Percentiles rank a stretch among this genome's conserved stretches.
These are phyloP conservation scores for Zygotorulaspora danielsina DNA, from an alignment of 805 yeast species.

Conservation along the genomic window DNA sequence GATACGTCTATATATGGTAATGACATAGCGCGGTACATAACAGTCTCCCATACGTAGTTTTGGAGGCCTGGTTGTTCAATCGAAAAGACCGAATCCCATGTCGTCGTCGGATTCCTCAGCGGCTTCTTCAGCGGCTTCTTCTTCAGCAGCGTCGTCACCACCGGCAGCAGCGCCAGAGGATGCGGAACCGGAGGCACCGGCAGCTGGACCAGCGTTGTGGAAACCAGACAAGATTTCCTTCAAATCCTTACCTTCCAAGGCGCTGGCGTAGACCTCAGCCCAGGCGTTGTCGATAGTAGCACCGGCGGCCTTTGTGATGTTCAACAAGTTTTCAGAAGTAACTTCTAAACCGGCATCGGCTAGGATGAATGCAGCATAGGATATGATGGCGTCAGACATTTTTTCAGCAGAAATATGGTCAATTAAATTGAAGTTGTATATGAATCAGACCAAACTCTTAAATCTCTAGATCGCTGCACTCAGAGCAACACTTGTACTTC, in stretches of 20 bases:
- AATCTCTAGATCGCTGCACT: too few species aligned
- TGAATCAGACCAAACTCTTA: too few species aligned
- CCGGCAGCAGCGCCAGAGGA: conserved; percentile 45
- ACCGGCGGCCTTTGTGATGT: conserved; percentile 75
- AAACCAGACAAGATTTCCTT: conserved; percentile 62
- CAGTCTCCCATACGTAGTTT: too few species aligned
- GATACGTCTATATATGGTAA: not conserved
- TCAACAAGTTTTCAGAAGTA: conserved; percentile 72
- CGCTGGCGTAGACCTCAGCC: conserved; percentile 79
- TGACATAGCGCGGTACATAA: not conserved
- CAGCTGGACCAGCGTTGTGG: conserved; percentile 43
- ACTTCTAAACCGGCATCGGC: conserved; percentile 97
- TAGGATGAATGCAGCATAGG: conserved; percentile 97
- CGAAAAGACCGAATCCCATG: conserved; percentile 43
- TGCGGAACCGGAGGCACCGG: conserved; percentile 45
- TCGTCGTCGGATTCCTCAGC: conserved; percentile 75
- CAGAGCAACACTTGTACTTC: too few species aligned
- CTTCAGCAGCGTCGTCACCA: conserved; percentile 55
- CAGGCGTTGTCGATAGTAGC: conserved; percentile 67
- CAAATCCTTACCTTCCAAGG: conserved; percentile 77
- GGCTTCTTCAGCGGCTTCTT: conserved; percentile 54
- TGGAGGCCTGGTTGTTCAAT: too few species aligned
- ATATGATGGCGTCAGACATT: conserved; percentile 93
- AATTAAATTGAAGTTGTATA: not conserved
- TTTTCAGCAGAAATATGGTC: conserved; percentile 7